These are phyloP conservation scores for Psilocybe subaeruginosa DNA, from an alignment of 768 basidiomycete species.

Conservation along the genomic window DNA sequence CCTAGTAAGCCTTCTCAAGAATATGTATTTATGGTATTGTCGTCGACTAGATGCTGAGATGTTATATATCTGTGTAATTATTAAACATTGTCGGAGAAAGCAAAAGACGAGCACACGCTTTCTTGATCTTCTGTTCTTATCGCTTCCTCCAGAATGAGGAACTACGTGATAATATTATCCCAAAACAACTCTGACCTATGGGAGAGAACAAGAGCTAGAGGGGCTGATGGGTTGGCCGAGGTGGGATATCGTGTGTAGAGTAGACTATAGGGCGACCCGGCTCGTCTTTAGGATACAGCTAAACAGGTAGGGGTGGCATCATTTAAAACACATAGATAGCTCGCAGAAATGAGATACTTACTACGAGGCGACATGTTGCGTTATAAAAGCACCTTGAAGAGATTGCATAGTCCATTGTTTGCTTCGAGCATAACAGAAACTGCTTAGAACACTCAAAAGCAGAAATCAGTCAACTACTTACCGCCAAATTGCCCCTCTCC, in stretches of 20 bases:
- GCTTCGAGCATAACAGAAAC: neutral
- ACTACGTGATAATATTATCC: slow-evolving; percentile 24
- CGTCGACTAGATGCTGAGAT: too few species aligned
- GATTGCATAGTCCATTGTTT: slow-evolving; percentile 12
- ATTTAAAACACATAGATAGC: neutral
- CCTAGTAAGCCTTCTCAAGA: too few species aligned
- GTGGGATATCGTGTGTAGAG: slow-evolving; percentile 13
- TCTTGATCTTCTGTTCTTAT: slow-evolving; percentile 20
- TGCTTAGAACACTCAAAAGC: too few species aligned
- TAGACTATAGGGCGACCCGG: slow-evolving; percentile 18
- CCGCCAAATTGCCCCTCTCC: slow-evolving; percentile 16
- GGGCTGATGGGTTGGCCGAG: neutral
- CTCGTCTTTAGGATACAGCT: slow-evolving; percentile 20
- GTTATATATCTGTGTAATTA: too few species aligned
- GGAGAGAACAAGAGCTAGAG: slow-evolving; percentile 15
- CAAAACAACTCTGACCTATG: slow-evolving; percentile 13
- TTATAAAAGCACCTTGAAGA: slow-evolving; percentile 16
- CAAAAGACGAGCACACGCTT: neutral
- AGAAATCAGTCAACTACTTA: neutral
- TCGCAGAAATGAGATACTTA: slow-evolving; percentile 3
- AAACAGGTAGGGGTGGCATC: too few species aligned
- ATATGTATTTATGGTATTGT: too few species aligned
- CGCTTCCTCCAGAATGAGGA: slow-evolving; percentile 23
- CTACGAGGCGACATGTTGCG: slow-evolving; percentile 14
- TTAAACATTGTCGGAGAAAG: too few species aligned